Evolutionary conservation across 2,329 filamentous ascomycete genomes (phyloP).

Genomic region (Fusarium dimerum): DNA sequence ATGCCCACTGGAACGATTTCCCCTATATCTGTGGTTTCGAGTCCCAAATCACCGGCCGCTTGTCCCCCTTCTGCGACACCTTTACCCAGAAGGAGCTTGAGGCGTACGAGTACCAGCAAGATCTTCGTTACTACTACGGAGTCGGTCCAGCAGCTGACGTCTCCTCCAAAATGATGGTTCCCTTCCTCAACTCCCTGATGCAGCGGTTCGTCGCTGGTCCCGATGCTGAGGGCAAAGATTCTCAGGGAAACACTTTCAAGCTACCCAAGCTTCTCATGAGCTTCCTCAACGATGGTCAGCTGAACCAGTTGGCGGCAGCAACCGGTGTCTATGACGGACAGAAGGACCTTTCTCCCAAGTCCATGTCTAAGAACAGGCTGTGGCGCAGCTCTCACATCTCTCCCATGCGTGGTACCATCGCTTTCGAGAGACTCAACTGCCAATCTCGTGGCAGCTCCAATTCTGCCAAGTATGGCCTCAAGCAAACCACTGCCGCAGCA

Average conservation of each 20-base stretch:
- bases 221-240: conserved; percentile 46
- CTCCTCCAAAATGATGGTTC: conserved; percentile 60
- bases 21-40: conserved; percentile 74
- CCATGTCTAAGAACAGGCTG: conserved; percentile 48
- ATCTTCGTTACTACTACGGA: conserved; percentile 69
- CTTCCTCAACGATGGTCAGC: conserved; percentile 68
- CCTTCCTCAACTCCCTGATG: conserved; percentile 57
- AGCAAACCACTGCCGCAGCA: background rate
- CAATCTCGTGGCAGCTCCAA: background rate
- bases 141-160: conserved; percentile 57
- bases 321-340: conserved; percentile 64
- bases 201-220: conserved; percentile 55
- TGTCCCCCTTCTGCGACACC: conserved; percentile 63
- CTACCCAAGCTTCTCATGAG: conserved; percentile 60
- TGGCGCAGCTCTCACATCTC: conserved; percentile 59
- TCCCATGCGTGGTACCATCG: conserved; percentile 65
- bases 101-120: conserved; percentile 67
- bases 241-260: conserved; percentile 47
- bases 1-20: conserved; percentile 56
- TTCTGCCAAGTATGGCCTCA: too few relatives aligned
- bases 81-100: conserved; percentile 63
- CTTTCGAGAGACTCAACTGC: conserved; percentile 64
- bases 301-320: conserved; percentile 60
- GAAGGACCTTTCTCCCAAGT: conserved; percentile 46
- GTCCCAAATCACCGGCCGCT: conserved; percentile 62